Evolutionary conservation across 1,284 basidiomycete species (phyloP), one percentile per base, ranked within the genome.

Genomic region (Apiotrichum montevideense): DNA sequence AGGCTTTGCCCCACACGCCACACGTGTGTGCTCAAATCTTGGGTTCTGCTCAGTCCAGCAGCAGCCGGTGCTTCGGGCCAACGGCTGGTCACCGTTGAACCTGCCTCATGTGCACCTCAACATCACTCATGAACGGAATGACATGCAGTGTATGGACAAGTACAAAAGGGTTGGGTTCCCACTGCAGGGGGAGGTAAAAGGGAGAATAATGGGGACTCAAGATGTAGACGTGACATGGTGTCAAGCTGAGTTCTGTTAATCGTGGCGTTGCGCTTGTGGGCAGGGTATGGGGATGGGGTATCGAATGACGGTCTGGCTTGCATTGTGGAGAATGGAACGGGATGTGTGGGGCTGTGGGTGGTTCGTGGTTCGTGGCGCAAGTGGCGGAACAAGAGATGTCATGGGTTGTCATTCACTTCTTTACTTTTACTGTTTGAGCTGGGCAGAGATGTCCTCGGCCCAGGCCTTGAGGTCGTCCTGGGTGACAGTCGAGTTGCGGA

Each of bases 401-500:
- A 39, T 14, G 37, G 37, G 43, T 52, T 13, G 51, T 39, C 11
- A 37, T 15, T 46, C n/a, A 32, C 14, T 21, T 46, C 32, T 13
- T 39, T 33, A 39, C 42, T 51, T 46, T 11, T 9, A 29, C 49
- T 40, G 34, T 39, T 53, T 48, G 33, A 49, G 9, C 15, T 49
- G 15, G 47, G 35, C 35, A 11, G 37, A 41, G 39, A 63, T 48
- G 32, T 50, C 58, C 52, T 58, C 48, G 21, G 71, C 67, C 73
- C 73, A 75, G 3, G 51, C 54, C 43, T 63, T 59, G 8, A 73
- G 51, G 45, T 71, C 68, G 10, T 61, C 65, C 39, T 63, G 50
- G n/a, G 67, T 69, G 35, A 73, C 64, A 14, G 52, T 64, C 32
- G 66, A 69, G 1, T 60, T 56, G n/a, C 43, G 51, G 51, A 75